phyloP scores from a whole-genome alignment of 495 filamentous ascomycete genomes.

The Apodospora peruviana region DNA sequence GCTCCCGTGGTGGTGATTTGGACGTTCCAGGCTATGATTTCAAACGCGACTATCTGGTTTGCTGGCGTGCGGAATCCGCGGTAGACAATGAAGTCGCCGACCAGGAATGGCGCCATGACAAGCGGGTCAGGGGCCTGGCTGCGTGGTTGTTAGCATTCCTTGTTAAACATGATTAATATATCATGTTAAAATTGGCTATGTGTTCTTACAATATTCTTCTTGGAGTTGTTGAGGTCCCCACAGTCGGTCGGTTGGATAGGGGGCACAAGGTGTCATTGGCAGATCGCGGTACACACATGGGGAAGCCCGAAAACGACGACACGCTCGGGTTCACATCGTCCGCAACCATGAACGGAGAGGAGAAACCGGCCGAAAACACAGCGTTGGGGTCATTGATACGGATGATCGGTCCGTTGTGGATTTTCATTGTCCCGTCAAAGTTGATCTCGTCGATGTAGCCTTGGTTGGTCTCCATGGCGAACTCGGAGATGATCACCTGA shows the following conservation, averaged over 20 bases:
- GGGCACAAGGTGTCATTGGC: constrained; percentile 28
- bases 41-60: constrained; percentile 23
- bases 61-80: constrained; percentile 19
- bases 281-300: constrained; percentile 37
- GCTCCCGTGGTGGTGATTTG: constrained; percentile 23
- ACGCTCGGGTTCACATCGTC: constrained; percentile 35
- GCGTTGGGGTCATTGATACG: constrained; percentile 40
- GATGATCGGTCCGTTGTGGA: constrained; percentile 28
- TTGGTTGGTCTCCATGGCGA: constrained; percentile 22
- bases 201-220: constrained; percentile 21
- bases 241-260: constrained; percentile 23
- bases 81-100: constrained; percentile 34
- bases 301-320: constrained; percentile 34
- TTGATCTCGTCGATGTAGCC: constrained; percentile 31
- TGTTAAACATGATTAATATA: no score
- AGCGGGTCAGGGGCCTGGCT: constrained; percentile 27
- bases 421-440: constrained; percentile 26
- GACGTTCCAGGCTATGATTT: constrained; percentile 28
- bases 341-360: constrained; percentile 29
- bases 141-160: not conserved
- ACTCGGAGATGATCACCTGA: constrained; percentile 27
- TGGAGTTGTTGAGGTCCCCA: not conserved
- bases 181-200: no score
- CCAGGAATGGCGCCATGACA: constrained; percentile 31
- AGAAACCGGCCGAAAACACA: constrained; percentile 26